These are phyloP conservation scores for Stephanocyclus meneghinianus DNA, from an alignment of 352 stramenopile genomes.

Conservation along the genomic window DNA sequence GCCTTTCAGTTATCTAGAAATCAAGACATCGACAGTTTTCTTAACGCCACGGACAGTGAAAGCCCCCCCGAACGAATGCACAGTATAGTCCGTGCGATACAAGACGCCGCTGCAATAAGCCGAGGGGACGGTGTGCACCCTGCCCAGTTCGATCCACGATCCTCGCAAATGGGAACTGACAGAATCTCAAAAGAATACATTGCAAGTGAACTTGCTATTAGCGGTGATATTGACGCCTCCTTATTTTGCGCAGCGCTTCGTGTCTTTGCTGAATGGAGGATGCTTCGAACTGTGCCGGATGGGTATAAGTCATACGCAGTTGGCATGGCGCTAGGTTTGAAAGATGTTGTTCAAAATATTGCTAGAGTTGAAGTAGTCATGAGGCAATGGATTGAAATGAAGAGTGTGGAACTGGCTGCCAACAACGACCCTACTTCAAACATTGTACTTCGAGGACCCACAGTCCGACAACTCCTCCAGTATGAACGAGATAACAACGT, in stretches of 20 bases:
- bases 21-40: slow-evolving; percentile 28
- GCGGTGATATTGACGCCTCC: slow-evolving; percentile 58
- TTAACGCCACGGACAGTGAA: neutral
- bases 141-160: neutral
- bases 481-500: slow-evolving; percentile 49
- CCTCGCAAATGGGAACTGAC: neutral
- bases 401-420: slow-evolving; percentile 3
- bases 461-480: slow-evolving; percentile 58
- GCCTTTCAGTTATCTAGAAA: slow-evolving; percentile 50
- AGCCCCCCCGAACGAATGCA: slow-evolving; percentile 27
- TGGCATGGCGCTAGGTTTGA: slow-evolving; percentile 66
- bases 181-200: neutral
- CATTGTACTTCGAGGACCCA: slow-evolving; percentile 35
- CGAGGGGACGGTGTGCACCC: slow-evolving; percentile 38
- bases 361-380: slow-evolving; percentile 67
- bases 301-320: slow-evolving; percentile 70
- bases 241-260: slow-evolving; percentile 64
- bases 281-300: slow-evolving; percentile 63
- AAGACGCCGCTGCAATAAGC: slow-evolving; percentile 27
- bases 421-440: neutral
- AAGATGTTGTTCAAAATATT: slow-evolving; percentile 77
- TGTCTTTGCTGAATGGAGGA: slow-evolving; percentile 71
- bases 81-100: slow-evolving; percentile 32
- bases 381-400: slow-evolving; percentile 44
- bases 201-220: neutral